These are phyloP conservation scores for Fusarium napiforme DNA, from an alignment of 2,329 filamentous ascomycete species.

Conservation along the genomic window DNA sequence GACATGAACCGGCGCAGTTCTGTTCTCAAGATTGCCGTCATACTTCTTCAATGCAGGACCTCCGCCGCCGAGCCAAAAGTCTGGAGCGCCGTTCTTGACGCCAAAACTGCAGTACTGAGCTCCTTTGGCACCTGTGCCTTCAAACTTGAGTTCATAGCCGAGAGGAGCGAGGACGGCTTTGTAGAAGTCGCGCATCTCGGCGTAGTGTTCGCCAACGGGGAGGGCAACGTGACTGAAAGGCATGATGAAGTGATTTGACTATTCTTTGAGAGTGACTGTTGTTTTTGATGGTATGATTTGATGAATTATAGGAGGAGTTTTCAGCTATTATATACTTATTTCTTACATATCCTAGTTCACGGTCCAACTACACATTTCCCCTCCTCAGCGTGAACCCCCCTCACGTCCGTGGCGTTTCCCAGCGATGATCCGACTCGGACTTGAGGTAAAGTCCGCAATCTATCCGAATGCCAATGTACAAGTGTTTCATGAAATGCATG, in stretches of 20 bases:
- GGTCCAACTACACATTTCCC: slow-evolving; percentile 10
- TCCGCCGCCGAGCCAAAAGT: slow-evolving; percentile 45
- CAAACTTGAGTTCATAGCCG: slow-evolving; percentile 39
- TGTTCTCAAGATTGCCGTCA: slow-evolving; percentile 35
- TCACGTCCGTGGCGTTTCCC: slow-evolving; percentile 3
- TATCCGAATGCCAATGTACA: background rate
- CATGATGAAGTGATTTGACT: slow-evolving; percentile 25
- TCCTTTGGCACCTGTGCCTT: slow-evolving; percentile 12
- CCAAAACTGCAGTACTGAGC: slow-evolving; percentile 40
- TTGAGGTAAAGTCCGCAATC: slow-evolving; percentile 13
- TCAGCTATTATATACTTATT: slow-evolving; percentile 13
- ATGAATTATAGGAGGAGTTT: background rate
- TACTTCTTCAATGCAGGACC: slow-evolving; percentile 34
- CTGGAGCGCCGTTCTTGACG: slow-evolving; percentile 18
- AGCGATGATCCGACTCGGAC: slow-evolving; percentile 16
- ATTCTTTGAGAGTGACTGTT: background rate
- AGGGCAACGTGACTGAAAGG: slow-evolving; percentile 38
- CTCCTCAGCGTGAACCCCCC: slow-evolving; percentile 20
- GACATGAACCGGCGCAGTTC: slow-evolving; percentile 37
- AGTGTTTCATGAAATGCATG: background rate
- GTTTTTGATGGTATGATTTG: background rate
- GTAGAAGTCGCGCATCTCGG: slow-evolving; percentile 45
- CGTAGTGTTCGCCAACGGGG: slow-evolving; percentile 40
- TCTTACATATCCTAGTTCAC: slow-evolving; percentile 14
- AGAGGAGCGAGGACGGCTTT: slow-evolving; percentile 41